Evolutionary conservation across 106 monocot genomes (phyloP).

Genomic region (Allium fistulosum): DNA sequence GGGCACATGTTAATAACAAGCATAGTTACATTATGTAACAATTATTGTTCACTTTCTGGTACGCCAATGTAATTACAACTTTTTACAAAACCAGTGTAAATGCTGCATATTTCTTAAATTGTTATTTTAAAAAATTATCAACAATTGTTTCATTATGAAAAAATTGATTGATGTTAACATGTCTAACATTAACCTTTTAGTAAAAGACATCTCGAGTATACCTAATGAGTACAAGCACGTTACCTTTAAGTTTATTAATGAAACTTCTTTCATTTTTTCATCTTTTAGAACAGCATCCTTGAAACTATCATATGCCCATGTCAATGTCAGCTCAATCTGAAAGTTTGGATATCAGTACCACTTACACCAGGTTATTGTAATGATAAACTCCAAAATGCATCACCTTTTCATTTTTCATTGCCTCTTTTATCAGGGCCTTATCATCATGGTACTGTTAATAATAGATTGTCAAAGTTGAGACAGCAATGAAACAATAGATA

Average conservation of each 20-base stretch:
- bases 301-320: conserved; percentile 62
- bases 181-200: too few relatives aligned
- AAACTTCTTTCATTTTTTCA: conserved; percentile 56
- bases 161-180: too few relatives aligned
- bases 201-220: too few relatives aligned
- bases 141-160: too few relatives aligned
- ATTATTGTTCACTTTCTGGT: too few relatives aligned
- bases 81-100: too few relatives aligned
- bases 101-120: too few relatives aligned
- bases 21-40: too few relatives aligned
- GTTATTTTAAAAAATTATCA: too few relatives aligned
- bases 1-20: too few relatives aligned
- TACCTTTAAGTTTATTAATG: conserved; percentile 83
- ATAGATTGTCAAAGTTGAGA: neutral
- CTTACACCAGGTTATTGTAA: too few relatives aligned
- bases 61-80: too few relatives aligned
- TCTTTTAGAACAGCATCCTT: conserved; percentile 42
- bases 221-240: neutral
- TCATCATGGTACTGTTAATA: conserved; percentile 82
- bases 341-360: conserved; percentile 1
- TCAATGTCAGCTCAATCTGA: conserved; percentile 60
- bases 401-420: conserved; percentile 69
- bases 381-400: neutral
- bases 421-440: conserved; percentile 71
- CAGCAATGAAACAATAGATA: neutral